Conservation (phyloP, 108 stramenopile genomes). For the Discostella pseudostelligera region DNA sequence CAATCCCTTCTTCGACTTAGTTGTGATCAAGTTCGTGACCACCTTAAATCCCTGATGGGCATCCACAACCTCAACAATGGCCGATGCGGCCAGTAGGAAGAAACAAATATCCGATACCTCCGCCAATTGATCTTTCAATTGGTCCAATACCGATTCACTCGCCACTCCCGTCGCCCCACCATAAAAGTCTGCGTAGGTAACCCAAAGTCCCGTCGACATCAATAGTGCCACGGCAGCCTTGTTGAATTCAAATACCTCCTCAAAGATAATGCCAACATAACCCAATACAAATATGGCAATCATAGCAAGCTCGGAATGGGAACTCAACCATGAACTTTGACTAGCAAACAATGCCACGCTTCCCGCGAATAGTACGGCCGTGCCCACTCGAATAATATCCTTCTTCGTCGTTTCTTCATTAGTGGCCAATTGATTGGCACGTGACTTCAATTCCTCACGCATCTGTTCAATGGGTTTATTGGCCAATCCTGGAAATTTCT, state of each 20-base stretch:
- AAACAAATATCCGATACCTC: slow-evolving; percentile 95
- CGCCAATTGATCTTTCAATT: slow-evolving; percentile 86
- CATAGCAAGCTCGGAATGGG: slow-evolving; percentile 79
- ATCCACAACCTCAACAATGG: slow-evolving; percentile 95
- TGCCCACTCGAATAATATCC: slow-evolving; percentile 70
- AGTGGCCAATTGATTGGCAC: slow-evolving; percentile 66
- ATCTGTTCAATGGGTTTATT: slow-evolving; percentile 68
- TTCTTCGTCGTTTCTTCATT: slow-evolving; percentile 70
- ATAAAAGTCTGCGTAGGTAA: slow-evolving; percentile 90
- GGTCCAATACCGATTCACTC: slow-evolving; percentile 61
- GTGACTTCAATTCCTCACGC: slow-evolving; percentile 71
- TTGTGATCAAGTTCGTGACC: slow-evolving; percentile 89
- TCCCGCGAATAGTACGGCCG: slow-evolving; percentile 51
- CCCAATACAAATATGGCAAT: slow-evolving; percentile 87
- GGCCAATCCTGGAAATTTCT: slow-evolving; percentile 71
- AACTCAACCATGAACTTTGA: slow-evolving; percentile 74
- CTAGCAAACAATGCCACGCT: slow-evolving; percentile 66
- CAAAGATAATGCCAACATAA: slow-evolving; percentile 93
- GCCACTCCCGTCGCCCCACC: slow-evolving; percentile 63
- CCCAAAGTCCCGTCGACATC: slow-evolving; percentile 93
- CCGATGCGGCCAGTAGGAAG: slow-evolving; percentile 90
- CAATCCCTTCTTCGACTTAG: slow-evolving; percentile 83
- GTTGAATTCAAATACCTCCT: slow-evolving; percentile 92
- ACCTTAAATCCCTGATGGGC: slow-evolving; percentile 94
- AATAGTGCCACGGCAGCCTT: slow-evolving; percentile 90